Percentiles rank a stretch among this genome's conserved stretches.
Evolutionary conservation across 176 grass and related monocot species (phyloP).

Genomic region (Phragmites australis): DNA sequence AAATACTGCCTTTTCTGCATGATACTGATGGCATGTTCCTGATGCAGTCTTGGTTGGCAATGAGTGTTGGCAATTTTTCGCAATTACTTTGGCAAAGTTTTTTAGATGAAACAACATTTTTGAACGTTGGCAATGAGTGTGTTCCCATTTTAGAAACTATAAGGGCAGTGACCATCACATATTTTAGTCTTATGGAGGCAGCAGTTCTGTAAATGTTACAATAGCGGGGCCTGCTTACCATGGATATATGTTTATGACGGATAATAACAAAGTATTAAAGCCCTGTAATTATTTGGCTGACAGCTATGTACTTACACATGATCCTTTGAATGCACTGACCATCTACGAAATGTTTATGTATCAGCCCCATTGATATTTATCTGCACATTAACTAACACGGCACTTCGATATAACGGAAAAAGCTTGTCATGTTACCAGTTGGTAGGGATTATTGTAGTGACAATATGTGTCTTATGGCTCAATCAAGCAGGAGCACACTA

Average conservation of each 20-base stretch:
- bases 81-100: no score
- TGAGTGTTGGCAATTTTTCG: no score
- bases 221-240: not conserved
- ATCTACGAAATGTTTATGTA: not conserved
- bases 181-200: constrained; percentile 1
- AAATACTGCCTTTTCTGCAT: constrained; percentile 1
- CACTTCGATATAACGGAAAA: not conserved
- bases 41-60: not conserved
- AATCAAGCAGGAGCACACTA: constrained; percentile 1
- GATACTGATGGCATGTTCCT: not conserved
- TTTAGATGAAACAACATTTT: no score
- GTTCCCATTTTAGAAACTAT: not conserved
- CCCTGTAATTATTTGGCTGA: not conserved
- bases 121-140: not conserved
- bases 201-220: not conserved
- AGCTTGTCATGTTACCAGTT: not conserved
- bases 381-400: not conserved
- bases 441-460: constrained; percentile 16
- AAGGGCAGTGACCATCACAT: not conserved
- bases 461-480: constrained; percentile 8
- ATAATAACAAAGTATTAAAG: not conserved
- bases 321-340: not conserved
- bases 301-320: constrained; percentile 21
- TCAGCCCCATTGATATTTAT: not conserved
- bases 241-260: constrained; percentile 1